Evolutionary conservation across 106 monocot species (phyloP).

Genomic region (Allium fistulosum): DNA sequence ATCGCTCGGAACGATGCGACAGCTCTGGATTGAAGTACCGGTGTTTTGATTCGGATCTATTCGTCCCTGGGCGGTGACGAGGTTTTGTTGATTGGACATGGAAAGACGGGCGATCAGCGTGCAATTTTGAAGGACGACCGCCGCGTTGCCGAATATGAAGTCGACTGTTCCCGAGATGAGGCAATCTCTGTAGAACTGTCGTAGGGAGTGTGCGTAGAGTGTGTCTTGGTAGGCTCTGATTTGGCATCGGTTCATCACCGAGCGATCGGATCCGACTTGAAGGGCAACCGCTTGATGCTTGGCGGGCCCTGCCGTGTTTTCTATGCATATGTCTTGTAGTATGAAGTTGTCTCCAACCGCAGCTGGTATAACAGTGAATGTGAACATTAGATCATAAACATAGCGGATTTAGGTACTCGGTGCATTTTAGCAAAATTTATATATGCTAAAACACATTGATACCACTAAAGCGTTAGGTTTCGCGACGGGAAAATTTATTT

Average conservation of each 20-base stretch:
- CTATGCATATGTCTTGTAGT: background rate
- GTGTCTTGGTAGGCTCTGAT: background rate
- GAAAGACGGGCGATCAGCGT: constrained; percentile 35
- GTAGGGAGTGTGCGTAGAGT: background rate
- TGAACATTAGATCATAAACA: background rate
- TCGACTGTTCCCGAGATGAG: constrained; percentile 61
- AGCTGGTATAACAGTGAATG: background rate
- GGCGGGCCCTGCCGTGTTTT: background rate
- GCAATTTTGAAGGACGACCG: constrained; percentile 69
- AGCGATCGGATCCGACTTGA: background rate
- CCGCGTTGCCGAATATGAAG: constrained; percentile 79
- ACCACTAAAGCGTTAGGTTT: background rate
- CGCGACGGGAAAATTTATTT: background rate
- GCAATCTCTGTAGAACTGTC: constrained; percentile 68
- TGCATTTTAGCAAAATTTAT: background rate
- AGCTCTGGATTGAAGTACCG: constrained; percentile 65
- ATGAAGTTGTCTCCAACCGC: background rate
- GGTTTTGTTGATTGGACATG: constrained; percentile 65
- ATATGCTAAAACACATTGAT: background rate
- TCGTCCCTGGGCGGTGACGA: constrained; percentile 79
- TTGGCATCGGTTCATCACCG: background rate
- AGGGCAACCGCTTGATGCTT: background rate
- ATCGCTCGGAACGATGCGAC: constrained; percentile 38
- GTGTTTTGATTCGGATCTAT: constrained; percentile 67
- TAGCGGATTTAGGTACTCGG: background rate